A percentile compares a stretch with the other conserved stretches of the same genome.
Conservation (phyloP, 2,329 filamentous ascomycete genomes). For the Fusarium nodosum region DNA sequence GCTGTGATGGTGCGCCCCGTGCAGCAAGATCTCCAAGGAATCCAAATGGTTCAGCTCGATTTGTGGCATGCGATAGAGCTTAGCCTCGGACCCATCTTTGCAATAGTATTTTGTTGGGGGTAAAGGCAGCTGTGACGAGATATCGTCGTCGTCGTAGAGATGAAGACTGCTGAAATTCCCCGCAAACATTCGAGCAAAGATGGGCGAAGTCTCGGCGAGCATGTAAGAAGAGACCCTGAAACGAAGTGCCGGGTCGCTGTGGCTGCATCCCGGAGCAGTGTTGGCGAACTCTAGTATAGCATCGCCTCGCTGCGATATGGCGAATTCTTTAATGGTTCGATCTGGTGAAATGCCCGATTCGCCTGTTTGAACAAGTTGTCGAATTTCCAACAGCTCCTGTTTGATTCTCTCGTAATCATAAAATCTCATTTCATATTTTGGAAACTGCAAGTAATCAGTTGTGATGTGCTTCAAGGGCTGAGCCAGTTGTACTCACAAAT, state of each 20-base stretch:
- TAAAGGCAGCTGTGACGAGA: slow-evolving; percentile 54
- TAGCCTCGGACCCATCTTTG: slow-evolving; percentile 60
- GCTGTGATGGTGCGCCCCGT: slow-evolving; percentile 66
- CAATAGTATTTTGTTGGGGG: slow-evolving; percentile 56
- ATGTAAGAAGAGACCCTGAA: slow-evolving; percentile 67
- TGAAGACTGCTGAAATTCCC: slow-evolving; percentile 50
- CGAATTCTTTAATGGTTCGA: slow-evolving; percentile 58
- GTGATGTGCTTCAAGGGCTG: background rate
- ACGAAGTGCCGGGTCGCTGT: slow-evolving; percentile 58
- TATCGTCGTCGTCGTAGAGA: slow-evolving; percentile 56
- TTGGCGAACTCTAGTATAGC: slow-evolving; percentile 67
- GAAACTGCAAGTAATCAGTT: slow-evolving; percentile 52
- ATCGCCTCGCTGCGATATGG: slow-evolving; percentile 62
- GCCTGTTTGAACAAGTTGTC: slow-evolving; percentile 57
- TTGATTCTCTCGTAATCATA: slow-evolving; percentile 62
- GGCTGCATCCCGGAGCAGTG: slow-evolving; percentile 50
- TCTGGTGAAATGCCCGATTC: slow-evolving; percentile 59
- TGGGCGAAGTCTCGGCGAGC: slow-evolving; percentile 64
- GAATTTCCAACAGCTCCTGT: slow-evolving; percentile 58
- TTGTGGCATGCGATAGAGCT: slow-evolving; percentile 67
- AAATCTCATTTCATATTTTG: slow-evolving; percentile 62
- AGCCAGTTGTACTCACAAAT: slow-evolving; percentile 52
- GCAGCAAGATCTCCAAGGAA: slow-evolving; percentile 62
- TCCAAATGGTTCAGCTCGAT: slow-evolving; percentile 59
- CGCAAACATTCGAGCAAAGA: slow-evolving; percentile 65